These are phyloP conservation scores for Cyclocybe cylindracea DNA, from an alignment of 768 basidiomycete species.

Conservation along the genomic window DNA sequence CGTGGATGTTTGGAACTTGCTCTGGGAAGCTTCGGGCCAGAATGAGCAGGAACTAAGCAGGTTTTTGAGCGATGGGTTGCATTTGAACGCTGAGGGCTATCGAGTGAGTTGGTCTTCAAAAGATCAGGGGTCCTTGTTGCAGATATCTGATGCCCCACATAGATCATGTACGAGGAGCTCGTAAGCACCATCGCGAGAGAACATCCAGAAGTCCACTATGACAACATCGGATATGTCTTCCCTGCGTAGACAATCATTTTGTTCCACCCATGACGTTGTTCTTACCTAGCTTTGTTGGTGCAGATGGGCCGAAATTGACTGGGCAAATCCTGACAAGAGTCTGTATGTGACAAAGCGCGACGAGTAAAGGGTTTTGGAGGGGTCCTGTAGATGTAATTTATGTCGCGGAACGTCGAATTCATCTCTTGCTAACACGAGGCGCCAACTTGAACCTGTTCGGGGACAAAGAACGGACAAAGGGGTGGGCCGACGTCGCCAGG, in stretches of 20 bases:
- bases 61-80: conserved; percentile 76
- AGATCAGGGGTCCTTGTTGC: background rate
- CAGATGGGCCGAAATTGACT: conserved; percentile 42
- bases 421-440: conserved; percentile 10
- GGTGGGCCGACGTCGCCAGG: conserved; percentile 8
- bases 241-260: conserved; percentile 48
- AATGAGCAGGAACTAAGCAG: conserved; percentile 50
- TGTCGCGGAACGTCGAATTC: background rate
- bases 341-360: conserved; percentile 17
- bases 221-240: conserved; percentile 59
- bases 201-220: conserved; percentile 72
- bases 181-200: conserved; percentile 53
- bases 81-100: conserved; percentile 77
- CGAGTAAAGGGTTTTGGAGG: background rate
- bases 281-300: conserved; percentile 1
- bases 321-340: conserved; percentile 23
- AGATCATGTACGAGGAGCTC: conserved; percentile 71
- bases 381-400: background rate
- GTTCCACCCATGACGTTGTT: conserved; percentile 1
- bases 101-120: conserved; percentile 43
- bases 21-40: conserved; percentile 77
- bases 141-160: conserved; percentile 2
- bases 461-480: background rate
- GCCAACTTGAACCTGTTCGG: background rate
- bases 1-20: conserved; percentile 70